These are phyloP conservation scores for Penicillium sp. DNA, from an alignment of 2,329 filamentous ascomycete species.

Conservation along the genomic window DNA sequence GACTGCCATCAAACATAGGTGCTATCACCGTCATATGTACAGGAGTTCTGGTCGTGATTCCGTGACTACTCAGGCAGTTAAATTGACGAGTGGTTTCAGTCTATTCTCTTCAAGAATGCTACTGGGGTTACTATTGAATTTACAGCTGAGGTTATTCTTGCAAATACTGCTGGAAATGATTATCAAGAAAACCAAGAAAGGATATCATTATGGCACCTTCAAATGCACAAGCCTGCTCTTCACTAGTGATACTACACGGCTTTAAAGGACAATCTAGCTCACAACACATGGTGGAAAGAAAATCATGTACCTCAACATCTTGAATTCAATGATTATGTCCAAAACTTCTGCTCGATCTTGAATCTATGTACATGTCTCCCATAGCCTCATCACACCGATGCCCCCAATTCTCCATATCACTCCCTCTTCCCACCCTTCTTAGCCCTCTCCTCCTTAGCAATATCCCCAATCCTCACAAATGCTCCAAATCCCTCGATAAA, in stretches of 20 bases:
- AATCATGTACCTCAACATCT: not conserved
- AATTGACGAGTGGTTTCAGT: too few relatives aligned
- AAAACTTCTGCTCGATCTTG: not conserved
- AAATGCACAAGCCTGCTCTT: not conserved
- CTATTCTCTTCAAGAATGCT: too few relatives aligned
- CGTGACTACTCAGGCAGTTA: too few relatives aligned
- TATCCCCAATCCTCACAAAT: slow-evolving; percentile 51
- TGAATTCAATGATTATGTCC: not conserved
- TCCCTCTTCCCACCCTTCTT: slow-evolving; percentile 35
- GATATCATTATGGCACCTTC: not conserved
- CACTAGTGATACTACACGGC: not conserved
- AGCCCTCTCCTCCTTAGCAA: slow-evolving; percentile 47
- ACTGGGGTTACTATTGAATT: too few relatives aligned
- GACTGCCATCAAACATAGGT: too few relatives aligned
- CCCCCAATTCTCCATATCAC: slow-evolving; percentile 12
- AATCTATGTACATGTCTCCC: not conserved
- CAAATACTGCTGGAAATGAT: too few relatives aligned
- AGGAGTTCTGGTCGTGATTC: too few relatives aligned
- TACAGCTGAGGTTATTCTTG: too few relatives aligned
- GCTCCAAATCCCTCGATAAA: slow-evolving; percentile 59
- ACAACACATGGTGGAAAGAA: too few relatives aligned
- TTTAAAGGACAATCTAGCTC: not conserved
- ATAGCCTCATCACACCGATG: not conserved
- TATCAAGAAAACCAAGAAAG: not conserved
- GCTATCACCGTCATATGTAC: too few relatives aligned